These are phyloP conservation scores for Cryptococcus deneoformans DNA, from an alignment of 1,284 basidiomycete genomes.

Conservation along the genomic window DNA sequence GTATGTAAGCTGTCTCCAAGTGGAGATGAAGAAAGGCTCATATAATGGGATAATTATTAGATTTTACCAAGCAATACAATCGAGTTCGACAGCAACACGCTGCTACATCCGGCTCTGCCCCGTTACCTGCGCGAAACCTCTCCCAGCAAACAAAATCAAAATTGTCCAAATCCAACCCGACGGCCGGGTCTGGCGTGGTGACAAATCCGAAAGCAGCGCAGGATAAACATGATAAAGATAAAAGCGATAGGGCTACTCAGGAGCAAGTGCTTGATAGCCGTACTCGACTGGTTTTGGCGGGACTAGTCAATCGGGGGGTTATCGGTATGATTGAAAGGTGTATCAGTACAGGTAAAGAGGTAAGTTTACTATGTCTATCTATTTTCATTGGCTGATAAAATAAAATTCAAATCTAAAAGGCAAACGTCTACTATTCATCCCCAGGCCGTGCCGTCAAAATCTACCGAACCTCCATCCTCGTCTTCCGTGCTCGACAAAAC, in stretches of 20 bases:
- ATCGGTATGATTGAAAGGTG: conserved; percentile 88
- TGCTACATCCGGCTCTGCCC: conserved; percentile 15
- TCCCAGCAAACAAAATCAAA: conserved; percentile 25
- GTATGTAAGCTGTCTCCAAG: conserved; percentile 36
- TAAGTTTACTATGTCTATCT: conserved; percentile 41
- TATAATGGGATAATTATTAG: conserved; percentile 50
- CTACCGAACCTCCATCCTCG: conserved; percentile 96
- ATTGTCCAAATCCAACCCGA: conserved; percentile 34
- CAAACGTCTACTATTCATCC: conserved; percentile 89
- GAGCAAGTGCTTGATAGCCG: conserved; percentile 93
- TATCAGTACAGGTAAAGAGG: conserved; percentile 94
- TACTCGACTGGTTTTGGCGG: conserved; percentile 84
- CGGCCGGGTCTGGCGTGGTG: conserved; percentile 57
- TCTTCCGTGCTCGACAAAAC: conserved; percentile 95
- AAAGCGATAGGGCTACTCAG: conserved; percentile 87
- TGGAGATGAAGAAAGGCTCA: neutral
- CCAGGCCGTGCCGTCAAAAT: conserved; percentile 86
- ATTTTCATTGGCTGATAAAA: neutral
- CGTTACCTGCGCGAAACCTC: conserved; percentile 16
- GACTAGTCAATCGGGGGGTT: conserved; percentile 85
- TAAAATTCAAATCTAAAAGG: conserved; percentile 53
- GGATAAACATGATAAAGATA: conserved; percentile 86
- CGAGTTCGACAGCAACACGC: conserved; percentile 71
- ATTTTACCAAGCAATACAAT: conserved; percentile 97
- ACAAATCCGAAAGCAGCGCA: conserved; percentile 86